A percentile compares a stretch with the other conserved stretches of the same genome.
phyloP scores from a whole-genome alignment of 495 filamentous ascomycete species.

The Sabuloglossum arenarium region DNA sequence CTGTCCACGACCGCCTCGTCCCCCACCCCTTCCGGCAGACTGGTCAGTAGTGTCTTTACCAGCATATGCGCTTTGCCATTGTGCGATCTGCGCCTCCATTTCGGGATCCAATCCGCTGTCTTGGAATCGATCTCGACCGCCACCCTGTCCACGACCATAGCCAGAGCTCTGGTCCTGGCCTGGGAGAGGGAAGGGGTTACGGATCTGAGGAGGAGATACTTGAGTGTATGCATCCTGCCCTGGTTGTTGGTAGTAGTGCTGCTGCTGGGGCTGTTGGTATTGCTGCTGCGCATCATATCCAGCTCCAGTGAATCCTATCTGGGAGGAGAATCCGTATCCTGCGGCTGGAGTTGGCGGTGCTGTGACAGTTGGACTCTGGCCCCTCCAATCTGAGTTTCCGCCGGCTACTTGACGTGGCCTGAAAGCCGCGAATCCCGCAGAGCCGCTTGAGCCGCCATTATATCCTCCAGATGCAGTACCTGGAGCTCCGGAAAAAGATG shows the following conservation, averaged over 20 bases:
- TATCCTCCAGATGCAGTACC: conserved; percentile 16
- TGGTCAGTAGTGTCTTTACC: conserved; percentile 24
- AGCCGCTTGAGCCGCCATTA: conserved; percentile 18
- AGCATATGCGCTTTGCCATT: conserved; percentile 89
- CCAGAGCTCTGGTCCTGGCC: conserved; percentile 22
- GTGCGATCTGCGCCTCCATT: conserved; percentile 79
- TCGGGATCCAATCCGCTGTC: conserved; percentile 50
- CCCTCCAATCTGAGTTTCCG: conserved; percentile 13
- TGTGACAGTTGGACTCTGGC: conserved; percentile 24
- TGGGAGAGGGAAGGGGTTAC: conserved; percentile 66
- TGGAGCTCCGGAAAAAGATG: conserved; percentile 18
- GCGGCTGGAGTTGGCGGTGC: conserved; percentile 20
- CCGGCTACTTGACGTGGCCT: conserved; percentile 40
- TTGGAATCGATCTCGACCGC: not conserved
- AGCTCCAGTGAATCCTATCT: conserved; percentile 5
- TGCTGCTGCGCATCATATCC: conserved; percentile 25
- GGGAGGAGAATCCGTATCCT: conserved; percentile 1
- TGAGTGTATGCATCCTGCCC: conserved; percentile 25
- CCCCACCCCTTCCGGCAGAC: conserved; percentile 2
- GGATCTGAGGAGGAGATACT: conserved; percentile 46
- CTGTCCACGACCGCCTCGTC: conserved; percentile 13
- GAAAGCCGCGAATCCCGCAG: conserved; percentile 32
- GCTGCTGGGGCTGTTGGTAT: conserved; percentile 22
- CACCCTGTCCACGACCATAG: conserved; percentile 20
- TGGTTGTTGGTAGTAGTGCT: conserved; percentile 28